Base-by-base conservation (phyloP, 805 yeast species). In the Saturnispora bothae region DNA sequence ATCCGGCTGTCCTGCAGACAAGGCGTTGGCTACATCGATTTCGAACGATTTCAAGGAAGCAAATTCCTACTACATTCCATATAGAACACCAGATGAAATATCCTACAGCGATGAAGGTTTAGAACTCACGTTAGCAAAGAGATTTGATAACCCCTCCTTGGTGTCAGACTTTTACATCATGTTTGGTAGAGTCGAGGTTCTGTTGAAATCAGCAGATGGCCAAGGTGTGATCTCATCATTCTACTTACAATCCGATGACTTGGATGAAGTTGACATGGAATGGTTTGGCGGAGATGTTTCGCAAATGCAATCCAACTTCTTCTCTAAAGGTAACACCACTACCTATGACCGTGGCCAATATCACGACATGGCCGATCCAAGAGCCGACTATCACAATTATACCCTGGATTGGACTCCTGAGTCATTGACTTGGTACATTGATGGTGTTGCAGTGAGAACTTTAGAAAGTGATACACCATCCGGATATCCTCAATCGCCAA, bases 401-500 rank as follows among this genome's bases (percentile, higher is more conserved):
- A 77, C 92, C 6, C 59, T 88, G 39, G 95, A 85, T 48, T 86
- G 96, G 96, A 74, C 78, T 2, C 61, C 72, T 47, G 78, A 76
- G 31, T 52, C 63, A 6, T 61, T 81, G 29, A 64, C 70, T 7
- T 88, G 94, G 86, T 72, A 70, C 41, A 49, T 84, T 19, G 94
- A 88, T 51, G 94, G 89, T 21, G 52, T 46, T 6, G 64, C 67
- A 1, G 74, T 83, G 8, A 75, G 96, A 64, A 71, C 82, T 2
- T 61, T 88, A 38, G 31, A 52, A 9, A 66, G 73, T 40, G 60
- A 63, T 40, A 63, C 77, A 17, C 53, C 72, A 14, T 68, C 74
- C 52, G 94, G 94, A 4, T 88, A 72, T 58, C 96, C 96, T 31
- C 95, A 86, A 61, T 64, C 85, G n/a, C 96, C 96, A 34, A 83